Base-by-base conservation (phyloP, 1,284 basidiomycete species). In the Cutaneotrichosporon curvatum region DNA sequence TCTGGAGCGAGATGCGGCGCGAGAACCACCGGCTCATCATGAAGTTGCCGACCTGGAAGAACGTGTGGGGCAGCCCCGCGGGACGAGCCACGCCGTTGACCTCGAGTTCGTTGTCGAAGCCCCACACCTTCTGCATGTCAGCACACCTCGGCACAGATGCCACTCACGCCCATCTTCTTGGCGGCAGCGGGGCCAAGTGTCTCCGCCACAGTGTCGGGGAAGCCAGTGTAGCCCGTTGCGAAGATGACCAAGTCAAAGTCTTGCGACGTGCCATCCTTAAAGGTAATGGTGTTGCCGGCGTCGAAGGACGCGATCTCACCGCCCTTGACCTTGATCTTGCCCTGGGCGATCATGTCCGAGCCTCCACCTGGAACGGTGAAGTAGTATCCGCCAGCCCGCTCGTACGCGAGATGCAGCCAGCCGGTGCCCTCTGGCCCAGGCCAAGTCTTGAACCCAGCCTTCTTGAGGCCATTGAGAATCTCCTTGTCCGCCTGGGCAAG, bases 271-370 rank as follows among this genome's bases (percentile, higher is more conserved):
- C 83, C 83, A 52, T 87, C 76, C 47, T 78, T 77, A 56, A 87
- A 87, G 39, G 74, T 74, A 10, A 86, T 59, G 0, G 78, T 79
- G 7, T 66, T 75, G 54, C 78, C 74, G 0, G 77, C 21, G 30
- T 58, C 57, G 40, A 65, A 67, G 12, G 52, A 50, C 16, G 76
- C 72, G 51, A 83, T 77, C 45, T 75, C 70, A 37, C 81, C 81
- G 57, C 76, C 81, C 68, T 85, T 84, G 40, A 87, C 69, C 63
- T 84, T 84, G 69, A 87, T 85, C 59, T 82, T 80, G 22, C 80
- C 79, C 47, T 84, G 80, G 22, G 79, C 75, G 56, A 87, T 79
- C 48, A 79, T 65, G 60, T 81, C 76, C 47, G 79, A 80, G 20
- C 77, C 80, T 21, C 46, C 43, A 16, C 37, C 46, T 45, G 83